Evolutionary conservation across 2,329 filamentous ascomycete species (phyloP), one percentile per base, ranked within the genome.

Genomic region (Furcasterigmium sp.): DNA sequence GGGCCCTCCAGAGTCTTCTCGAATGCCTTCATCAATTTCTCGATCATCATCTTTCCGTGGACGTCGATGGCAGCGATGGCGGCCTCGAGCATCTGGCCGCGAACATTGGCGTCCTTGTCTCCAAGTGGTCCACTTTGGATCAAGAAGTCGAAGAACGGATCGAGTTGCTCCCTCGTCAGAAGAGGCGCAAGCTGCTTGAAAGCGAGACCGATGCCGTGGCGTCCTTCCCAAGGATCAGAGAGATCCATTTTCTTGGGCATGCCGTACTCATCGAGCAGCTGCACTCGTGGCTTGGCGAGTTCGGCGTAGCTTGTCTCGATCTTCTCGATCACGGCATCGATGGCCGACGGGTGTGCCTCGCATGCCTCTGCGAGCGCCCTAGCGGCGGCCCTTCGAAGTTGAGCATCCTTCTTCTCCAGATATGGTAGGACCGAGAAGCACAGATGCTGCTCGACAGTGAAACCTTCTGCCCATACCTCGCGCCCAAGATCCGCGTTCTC

Each of bases 391-490:
- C 87, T 79, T 42, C 93, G 81, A 20, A 97, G 79, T 57, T 94
- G 89, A 17, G 76, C 76, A 55, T 97, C 91, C 51, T 81, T 78
- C 52, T 81, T 87, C 52, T 88, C 79, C 10, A 97, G 70, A 58
- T 95, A 97, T 1, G 83, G 81, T 39, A 95, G 67, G 57, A 91
- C 83, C 53, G 75, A 78, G 45, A 73, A 61, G 8, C 87, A 80
- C 8, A 87, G 77, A 7, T 84, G 73, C 17, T 78, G 68, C 2
- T 79, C 76, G 11, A 91, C 68, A 46, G 84, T 69, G 47, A 97
- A 85, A 8, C 80, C 85, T 57, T 96, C 93, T 56, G 95, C 89
- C 93, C 93, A 98, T 28, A 98, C 95, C 11, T 91, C 87, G 41
- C 75, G 78, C 7, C 87, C 91, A 42, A 95, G 72, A 37, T 90